Conservation (phyloP, 2,329 filamentous ascomycete species). For the Diplodia corticola region DNA sequence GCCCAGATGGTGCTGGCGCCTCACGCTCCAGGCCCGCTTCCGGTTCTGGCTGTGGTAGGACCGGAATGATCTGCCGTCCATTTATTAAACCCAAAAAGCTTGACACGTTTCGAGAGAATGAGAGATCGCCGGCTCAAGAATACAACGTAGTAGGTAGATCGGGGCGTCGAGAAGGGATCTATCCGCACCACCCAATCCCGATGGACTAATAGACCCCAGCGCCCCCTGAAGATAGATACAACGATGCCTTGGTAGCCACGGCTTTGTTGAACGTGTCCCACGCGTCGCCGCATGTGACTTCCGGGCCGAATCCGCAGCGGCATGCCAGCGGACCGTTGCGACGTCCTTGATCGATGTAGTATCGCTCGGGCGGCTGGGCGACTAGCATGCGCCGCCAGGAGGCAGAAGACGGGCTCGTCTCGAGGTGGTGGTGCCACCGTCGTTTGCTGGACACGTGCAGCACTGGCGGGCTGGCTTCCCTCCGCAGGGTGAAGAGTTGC, state of each 20-base stretch:
- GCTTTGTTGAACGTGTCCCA: not conserved
- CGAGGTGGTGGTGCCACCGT: not conserved
- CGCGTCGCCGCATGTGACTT: not conserved
- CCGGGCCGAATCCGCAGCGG: not conserved
- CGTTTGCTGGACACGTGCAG: not conserved
- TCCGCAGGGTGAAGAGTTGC: not conserved
- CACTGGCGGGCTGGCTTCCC: not conserved
- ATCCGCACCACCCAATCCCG: no score
- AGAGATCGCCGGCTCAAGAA: no score
- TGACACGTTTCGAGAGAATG: not conserved
- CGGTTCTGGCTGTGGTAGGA: not conserved
- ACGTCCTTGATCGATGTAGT: not conserved
- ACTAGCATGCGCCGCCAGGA: slow-evolving; percentile 11
- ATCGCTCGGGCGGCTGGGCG: slow-evolving; percentile 7
- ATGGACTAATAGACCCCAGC: no score
- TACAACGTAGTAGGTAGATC: no score
- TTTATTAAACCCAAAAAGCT: not conserved
- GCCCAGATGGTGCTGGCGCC: not conserved
- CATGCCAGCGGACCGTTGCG: no score
- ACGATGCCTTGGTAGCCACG: no score
- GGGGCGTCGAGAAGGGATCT: no score
- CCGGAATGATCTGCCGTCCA: slow-evolving; percentile 9
- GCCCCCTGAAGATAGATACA: no score
- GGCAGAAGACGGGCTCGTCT: not conserved
- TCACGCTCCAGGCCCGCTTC: not conserved